phyloP scores from a whole-genome alignment of 768 basidiomycete genomes.

The Paxillus rubicundulus region DNA sequence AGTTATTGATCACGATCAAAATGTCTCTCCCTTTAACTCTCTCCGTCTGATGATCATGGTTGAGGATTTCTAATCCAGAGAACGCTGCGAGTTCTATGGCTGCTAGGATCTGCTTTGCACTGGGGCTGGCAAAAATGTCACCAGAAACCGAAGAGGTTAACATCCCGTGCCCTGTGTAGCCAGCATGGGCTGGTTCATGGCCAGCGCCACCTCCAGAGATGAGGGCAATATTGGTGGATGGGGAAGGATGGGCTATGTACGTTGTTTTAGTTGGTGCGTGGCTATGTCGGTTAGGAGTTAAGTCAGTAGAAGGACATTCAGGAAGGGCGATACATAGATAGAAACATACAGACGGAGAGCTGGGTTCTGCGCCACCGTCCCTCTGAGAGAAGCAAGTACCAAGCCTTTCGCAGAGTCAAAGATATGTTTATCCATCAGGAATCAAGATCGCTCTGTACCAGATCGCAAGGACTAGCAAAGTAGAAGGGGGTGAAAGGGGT shows the following conservation, averaged over 20 bases:
- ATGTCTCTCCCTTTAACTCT: conserved; percentile 12
- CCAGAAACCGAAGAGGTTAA: conserved; percentile 56
- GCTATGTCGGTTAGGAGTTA: conserved; percentile 17
- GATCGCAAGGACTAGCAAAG: neutral
- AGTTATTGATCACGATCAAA: conserved; percentile 46
- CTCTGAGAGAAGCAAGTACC: conserved; percentile 42
- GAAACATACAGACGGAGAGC: conserved; percentile 36
- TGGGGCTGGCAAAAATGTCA: conserved; percentile 61
- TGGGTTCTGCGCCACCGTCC: conserved; percentile 42
- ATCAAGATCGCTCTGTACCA: neutral
- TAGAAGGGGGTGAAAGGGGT: neutral
- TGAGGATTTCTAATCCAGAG: conserved; percentile 18
- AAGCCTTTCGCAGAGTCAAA: conserved; percentile 41
- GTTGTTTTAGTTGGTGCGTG: conserved; percentile 38
- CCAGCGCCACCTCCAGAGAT: conserved; percentile 53
- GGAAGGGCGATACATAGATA: neutral
- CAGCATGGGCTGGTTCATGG: conserved; percentile 60
- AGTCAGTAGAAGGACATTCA: neutral
- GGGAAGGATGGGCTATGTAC: conserved; percentile 25
- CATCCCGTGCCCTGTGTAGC: conserved; percentile 57
- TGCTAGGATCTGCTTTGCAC: conserved; percentile 53
- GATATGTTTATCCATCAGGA: conserved; percentile 42
- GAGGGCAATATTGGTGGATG: conserved; percentile 35
- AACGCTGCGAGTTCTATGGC: conserved; percentile 47
- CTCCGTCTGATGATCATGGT: neutral